Conservation (phyloP, 2,329 filamentous ascomycete species). For the Stagonosporopsis vannaccii region DNA sequence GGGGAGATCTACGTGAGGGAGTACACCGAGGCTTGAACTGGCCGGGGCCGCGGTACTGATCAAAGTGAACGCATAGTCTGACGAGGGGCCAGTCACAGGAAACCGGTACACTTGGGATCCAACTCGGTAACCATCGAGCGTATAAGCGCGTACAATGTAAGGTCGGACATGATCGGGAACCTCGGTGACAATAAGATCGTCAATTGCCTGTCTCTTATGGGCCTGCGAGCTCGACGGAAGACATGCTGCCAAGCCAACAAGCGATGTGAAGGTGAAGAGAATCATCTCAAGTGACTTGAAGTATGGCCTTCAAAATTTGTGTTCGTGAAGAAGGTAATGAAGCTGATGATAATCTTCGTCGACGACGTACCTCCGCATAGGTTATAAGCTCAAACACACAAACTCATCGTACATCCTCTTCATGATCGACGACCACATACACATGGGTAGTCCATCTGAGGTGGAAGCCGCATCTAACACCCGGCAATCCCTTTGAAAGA, state of each 20-base stretch:
- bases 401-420: conserved; percentile 15
- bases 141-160: conserved; percentile 48
- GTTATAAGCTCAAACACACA: background rate
- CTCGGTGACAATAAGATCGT: conserved; percentile 22
- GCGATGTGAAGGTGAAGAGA: conserved; percentile 3
- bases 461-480: background rate
- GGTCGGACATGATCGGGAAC: conserved; percentile 46
- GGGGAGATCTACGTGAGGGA: conserved; percentile 48
- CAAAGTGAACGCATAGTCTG: conserved; percentile 55
- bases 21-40: conserved; percentile 50
- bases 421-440: background rate
- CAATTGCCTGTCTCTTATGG: background rate
- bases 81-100: conserved; percentile 55
- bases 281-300: background rate
- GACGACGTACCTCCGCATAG: background rate
- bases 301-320: background rate
- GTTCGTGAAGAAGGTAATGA: background rate
- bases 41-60: conserved; percentile 54
- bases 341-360: background rate
- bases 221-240: conserved; percentile 5
- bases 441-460: background rate
- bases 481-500: background rate
- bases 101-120: conserved; percentile 53
- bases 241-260: conserved; percentile 12
- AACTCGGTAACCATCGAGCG: conserved; percentile 44